Base-by-base conservation (phyloP, 2,329 filamentous ascomycete genomes). In the Lachnellula suecica region DNA sequence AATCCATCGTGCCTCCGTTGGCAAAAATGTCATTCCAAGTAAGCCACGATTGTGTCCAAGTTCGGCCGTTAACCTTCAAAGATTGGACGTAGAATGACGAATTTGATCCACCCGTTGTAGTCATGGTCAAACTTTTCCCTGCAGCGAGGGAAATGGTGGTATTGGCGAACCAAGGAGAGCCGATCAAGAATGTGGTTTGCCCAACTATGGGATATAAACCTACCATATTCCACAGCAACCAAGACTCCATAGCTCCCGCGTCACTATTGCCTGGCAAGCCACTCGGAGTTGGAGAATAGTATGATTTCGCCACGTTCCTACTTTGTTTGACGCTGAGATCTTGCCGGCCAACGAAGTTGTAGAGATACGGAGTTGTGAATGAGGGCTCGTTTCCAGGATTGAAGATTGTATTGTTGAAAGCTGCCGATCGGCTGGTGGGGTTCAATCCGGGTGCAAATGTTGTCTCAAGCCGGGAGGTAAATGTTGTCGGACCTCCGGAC, bases 201-300 rank as follows among this genome's bases (percentile, higher is more conserved):
- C 83, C 84, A 0, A 83, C 86, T 56, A 89, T 71, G 2, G 85
- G 85, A 58, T 87, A 88, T 31, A 88, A 69, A 2, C 85, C 85
- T 23, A 88, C 75, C 76, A 87, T 85, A 58, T 79, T 81, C 81
- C 85, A 88, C 0, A 79, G 58, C 3, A 79, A 64, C 77, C 76
- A 79, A 41, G 72, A 75, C 40, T 77, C 75, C 57, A 79, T 63
- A 1, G 75, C 75, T 0, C 76, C 74, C 1, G 71, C 72, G 57
- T 76, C 74, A 8, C 68, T 73, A 47, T 89, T 88, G 0, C 86
- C 86, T 0, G 85, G 86, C 1, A 89, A 72, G 1, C 86, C 86
- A 11, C 63, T 63, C 0, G 74, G 1, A 70, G 0, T 78, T 76
- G 2, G 78, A 71, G 47, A 71, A 68, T 87, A 88, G 70, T 81